These are phyloP conservation scores for Polychaeton citri DNA, from an alignment of 2,329 filamentous ascomycete genomes.

Conservation along the genomic window DNA sequence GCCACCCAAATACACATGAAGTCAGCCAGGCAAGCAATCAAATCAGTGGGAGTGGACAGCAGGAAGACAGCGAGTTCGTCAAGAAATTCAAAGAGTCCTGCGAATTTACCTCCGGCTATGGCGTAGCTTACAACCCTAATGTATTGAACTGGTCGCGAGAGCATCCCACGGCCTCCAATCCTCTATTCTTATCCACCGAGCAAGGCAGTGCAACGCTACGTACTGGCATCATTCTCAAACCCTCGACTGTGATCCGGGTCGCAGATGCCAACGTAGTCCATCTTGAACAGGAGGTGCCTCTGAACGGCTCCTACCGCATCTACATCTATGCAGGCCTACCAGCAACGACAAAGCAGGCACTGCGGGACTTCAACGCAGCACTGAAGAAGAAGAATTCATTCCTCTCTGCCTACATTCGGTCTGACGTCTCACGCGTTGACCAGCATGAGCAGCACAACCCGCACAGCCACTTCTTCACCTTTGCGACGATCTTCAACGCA, in stretches of 20 bases:
- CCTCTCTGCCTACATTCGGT: slow-evolving; percentile 50
- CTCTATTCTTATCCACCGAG: slow-evolving; percentile 50
- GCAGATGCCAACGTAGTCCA: slow-evolving; percentile 83
- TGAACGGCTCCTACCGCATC: slow-evolving; percentile 78
- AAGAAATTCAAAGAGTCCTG: slow-evolving; percentile 83
- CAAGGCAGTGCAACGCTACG: slow-evolving; percentile 46
- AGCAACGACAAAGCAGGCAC: slow-evolving; percentile 42
- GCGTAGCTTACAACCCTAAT: slow-evolving; percentile 74
- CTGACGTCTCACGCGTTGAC: slow-evolving; percentile 49
- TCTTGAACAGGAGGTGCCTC: slow-evolving; percentile 75
- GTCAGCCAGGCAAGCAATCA: slow-evolving; percentile 55
- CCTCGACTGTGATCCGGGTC: slow-evolving; percentile 71
- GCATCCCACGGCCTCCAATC: slow-evolving; percentile 54
- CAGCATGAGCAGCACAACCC: slow-evolving; percentile 77
- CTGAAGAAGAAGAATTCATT: slow-evolving; percentile 58
- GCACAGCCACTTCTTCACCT: slow-evolving; percentile 67
- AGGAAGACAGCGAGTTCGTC: slow-evolving; percentile 65
- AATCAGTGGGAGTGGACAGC: slow-evolving; percentile 15
- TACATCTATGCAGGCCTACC: slow-evolving; percentile 73
- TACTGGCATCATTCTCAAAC: slow-evolving; percentile 63
- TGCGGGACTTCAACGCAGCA: slow-evolving; percentile 55
- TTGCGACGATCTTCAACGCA: slow-evolving; percentile 62
- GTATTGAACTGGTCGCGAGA: slow-evolving; percentile 66
- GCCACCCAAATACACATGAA: slow-evolving; percentile 58
- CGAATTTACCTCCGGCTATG: slow-evolving; percentile 87